Percentiles rank a stretch among this genome's conserved stretches.
phyloP scores from a whole-genome alignment of 306 rosid species.

The Castanea crenata region DNA sequence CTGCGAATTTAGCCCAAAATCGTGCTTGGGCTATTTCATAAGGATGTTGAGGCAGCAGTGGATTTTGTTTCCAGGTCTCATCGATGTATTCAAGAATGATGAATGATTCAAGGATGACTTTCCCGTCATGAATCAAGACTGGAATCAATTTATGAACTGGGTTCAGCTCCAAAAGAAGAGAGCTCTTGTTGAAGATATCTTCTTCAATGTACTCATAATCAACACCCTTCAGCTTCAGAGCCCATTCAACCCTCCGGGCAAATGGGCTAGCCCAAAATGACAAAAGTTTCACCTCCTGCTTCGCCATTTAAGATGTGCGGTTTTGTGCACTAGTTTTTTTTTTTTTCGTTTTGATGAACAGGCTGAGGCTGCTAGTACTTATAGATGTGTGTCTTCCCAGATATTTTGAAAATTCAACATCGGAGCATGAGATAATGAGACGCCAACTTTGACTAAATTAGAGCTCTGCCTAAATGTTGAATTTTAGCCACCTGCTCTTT shows the following conservation, averaged over 20 bases:
- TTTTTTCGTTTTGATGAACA: too few relatives aligned
- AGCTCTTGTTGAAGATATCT: constrained; percentile 9
- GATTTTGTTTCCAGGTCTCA: background rate
- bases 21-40: constrained; percentile 3
- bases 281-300: constrained; percentile 29
- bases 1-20: constrained; percentile 6
- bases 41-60: constrained; percentile 6
- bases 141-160: background rate
- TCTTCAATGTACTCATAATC: constrained; percentile 41
- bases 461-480: too few relatives aligned
- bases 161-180: background rate
- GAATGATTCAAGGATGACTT: background rate
- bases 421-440: too few relatives aligned
- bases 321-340: background rate
- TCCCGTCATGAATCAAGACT: background rate
- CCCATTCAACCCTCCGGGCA: constrained; percentile 42
- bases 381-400: too few relatives aligned
- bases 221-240: constrained; percentile 43
- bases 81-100: background rate
- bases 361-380: too few relatives aligned
- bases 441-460: too few relatives aligned
- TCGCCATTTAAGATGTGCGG: background rate
- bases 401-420: too few relatives aligned
- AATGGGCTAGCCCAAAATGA: constrained; percentile 51
- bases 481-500: too few relatives aligned